Percentiles rank a stretch among this genome's conserved stretches.
Conservation (phyloP, 2,329 filamentous ascomycete species). For the Malbranchea zuffiana region DNA sequence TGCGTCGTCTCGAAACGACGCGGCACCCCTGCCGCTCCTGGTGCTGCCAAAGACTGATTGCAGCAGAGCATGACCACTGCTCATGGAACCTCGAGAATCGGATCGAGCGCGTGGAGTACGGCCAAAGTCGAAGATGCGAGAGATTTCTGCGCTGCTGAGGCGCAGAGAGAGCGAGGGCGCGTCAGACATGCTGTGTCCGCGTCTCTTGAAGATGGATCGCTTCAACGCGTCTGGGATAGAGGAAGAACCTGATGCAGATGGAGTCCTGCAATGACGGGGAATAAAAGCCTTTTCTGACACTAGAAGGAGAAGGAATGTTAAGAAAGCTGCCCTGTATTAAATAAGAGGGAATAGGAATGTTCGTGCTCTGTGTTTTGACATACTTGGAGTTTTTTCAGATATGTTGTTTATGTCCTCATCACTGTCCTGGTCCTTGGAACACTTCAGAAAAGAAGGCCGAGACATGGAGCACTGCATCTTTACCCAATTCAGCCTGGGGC, state of each 20-base stretch:
- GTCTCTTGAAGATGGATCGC: conserved; percentile 9
- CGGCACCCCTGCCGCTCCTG: conserved; percentile 6
- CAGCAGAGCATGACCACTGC: conserved; percentile 10
- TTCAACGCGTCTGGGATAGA: conserved; percentile 4
- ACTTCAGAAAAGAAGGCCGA: conserved; percentile 9
- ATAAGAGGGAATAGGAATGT: neutral
- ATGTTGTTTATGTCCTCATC: conserved; percentile 6
- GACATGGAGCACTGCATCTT: too few relatives aligned
- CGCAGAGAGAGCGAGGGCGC: conserved; percentile 12
- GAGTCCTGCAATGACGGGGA: conserved; percentile 2
- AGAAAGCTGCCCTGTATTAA: too few relatives aligned
- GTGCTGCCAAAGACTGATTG: conserved; percentile 9
- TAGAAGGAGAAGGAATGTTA: neutral
- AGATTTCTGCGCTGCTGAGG: conserved; percentile 9
- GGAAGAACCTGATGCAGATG: neutral
- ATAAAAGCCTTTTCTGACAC: conserved; percentile 4
- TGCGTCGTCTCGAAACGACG: conserved; percentile 9
- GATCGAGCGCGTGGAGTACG: conserved; percentile 4
- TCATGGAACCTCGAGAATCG: conserved; percentile 5
- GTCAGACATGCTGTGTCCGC: conserved; percentile 23
- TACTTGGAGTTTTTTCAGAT: conserved; percentile 6
- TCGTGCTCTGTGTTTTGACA: neutral
- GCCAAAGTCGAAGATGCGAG: conserved; percentile 12
- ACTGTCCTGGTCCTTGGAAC: conserved; percentile 5
- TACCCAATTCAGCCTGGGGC: too few relatives aligned